These are phyloP conservation scores for Eremochloa ophiuroides DNA, from an alignment of 176 grass and related monocot genomes.

Conservation along the genomic window DNA sequence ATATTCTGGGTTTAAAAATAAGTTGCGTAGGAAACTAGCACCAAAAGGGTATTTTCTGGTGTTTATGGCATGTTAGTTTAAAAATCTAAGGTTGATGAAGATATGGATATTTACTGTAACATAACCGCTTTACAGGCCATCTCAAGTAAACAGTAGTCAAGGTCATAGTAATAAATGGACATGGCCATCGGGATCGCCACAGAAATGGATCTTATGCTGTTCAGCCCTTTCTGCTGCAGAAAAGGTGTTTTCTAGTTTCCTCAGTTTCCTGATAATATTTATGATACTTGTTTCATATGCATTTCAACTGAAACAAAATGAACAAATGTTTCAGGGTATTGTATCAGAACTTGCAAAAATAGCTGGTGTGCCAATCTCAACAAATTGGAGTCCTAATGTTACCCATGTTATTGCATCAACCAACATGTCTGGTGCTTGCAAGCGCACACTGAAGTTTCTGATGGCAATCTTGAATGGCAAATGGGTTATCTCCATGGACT, in stretches of 20 bases:
- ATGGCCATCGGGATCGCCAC: constrained; percentile 67
- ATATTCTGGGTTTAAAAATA: constrained; percentile 38
- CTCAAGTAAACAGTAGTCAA: constrained; percentile 39
- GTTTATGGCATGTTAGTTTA: constrained; percentile 13
- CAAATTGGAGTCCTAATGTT: constrained; percentile 64
- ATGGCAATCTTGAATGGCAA: constrained; percentile 86
- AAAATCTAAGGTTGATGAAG: background rate
- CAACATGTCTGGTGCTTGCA: constrained; percentile 66
- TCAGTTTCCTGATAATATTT: constrained; percentile 10
- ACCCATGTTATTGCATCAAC: constrained; percentile 89
- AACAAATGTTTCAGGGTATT: constrained; percentile 32
- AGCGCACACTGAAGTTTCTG: constrained; percentile 84
- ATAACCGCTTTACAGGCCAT: constrained; percentile 31
- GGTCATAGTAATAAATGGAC: constrained; percentile 39
- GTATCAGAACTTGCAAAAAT: constrained; percentile 63
- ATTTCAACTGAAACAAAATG: constrained; percentile 34
- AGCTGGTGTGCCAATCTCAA: constrained; percentile 49
- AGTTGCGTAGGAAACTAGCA: constrained; percentile 37
- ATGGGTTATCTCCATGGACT: constrained; percentile 80
- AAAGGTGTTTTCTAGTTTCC: constrained; percentile 47
- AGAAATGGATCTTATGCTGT: constrained; percentile 83
- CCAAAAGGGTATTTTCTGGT: constrained; percentile 49
- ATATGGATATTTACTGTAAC: constrained; percentile 15
- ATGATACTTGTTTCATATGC: background rate
- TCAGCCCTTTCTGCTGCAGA: constrained; percentile 75